Conservation (phyloP, 208 protist species). For the Crithidia thermophila region DNA sequence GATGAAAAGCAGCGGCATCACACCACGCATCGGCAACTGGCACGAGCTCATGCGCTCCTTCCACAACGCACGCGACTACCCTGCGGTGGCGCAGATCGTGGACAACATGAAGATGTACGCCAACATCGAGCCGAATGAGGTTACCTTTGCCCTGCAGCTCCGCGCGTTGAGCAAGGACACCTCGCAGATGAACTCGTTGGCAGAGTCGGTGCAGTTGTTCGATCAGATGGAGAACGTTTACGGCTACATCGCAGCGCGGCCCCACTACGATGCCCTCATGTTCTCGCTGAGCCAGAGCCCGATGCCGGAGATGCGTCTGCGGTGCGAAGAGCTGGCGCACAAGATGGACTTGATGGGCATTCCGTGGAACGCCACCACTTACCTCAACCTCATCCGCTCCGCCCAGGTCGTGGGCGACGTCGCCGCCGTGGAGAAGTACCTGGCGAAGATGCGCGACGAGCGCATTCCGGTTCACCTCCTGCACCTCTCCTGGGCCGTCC, state of each 20-base stretch:
- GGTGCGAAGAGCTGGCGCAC: slow-evolving; percentile 83
- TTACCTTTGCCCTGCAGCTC: slow-evolving; percentile 84
- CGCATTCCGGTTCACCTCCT: slow-evolving; percentile 58
- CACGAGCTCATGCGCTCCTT: slow-evolving; percentile 91
- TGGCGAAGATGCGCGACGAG: slow-evolving; percentile 85
- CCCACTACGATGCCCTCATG: slow-evolving; percentile 89
- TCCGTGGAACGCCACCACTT: slow-evolving; percentile 82
- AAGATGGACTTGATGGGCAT: slow-evolving; percentile 94
- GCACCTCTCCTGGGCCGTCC: slow-evolving; percentile 83
- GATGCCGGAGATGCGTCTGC: slow-evolving; percentile 79
- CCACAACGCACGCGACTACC: slow-evolving; percentile 82
- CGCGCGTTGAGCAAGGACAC: slow-evolving; percentile 76
- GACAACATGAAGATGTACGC: slow-evolving; percentile 94
- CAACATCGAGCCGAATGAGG: slow-evolving; percentile 92
- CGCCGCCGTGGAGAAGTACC: slow-evolving; percentile 68
- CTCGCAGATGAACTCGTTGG: slow-evolving; percentile 74
- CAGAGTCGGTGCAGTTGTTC: slow-evolving; percentile 87
- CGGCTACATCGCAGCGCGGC: slow-evolving; percentile 84
- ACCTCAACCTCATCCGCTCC: slow-evolving; percentile 82
- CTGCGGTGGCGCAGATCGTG: slow-evolving; percentile 81
- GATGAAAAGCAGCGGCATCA: slow-evolving; percentile 88
- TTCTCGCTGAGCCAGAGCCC: slow-evolving; percentile 77
- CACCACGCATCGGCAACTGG: slow-evolving; percentile 91
- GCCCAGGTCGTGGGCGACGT: slow-evolving; percentile 87
- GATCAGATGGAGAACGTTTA: slow-evolving; percentile 93